Percentiles rank a stretch among this genome's conserved stretches.
Conservation (phyloP, 106 monocot genomes). For the Dactylorhiza incarnata region DNA sequence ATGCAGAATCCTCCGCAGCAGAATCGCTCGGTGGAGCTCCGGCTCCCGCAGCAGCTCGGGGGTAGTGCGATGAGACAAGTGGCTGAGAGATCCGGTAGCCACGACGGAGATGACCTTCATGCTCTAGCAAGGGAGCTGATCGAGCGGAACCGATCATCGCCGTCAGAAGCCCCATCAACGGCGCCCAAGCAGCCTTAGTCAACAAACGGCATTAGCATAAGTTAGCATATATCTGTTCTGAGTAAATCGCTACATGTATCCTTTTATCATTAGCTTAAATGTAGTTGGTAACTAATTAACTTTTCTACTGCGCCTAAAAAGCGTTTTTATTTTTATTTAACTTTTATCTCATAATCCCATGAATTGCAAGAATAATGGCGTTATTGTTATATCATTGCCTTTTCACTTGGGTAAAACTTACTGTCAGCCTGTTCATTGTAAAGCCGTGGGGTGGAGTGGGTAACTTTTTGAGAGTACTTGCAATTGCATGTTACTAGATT, state of each 20-base stretch:
- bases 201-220: neutral
- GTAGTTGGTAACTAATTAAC: neutral
- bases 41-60: slow-evolving; percentile 15
- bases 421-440: neutral
- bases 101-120: slow-evolving; percentile 35
- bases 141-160: slow-evolving; percentile 23
- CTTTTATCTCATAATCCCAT: neutral
- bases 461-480: neutral
- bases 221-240: neutral
- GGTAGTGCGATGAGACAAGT: neutral
- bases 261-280: neutral
- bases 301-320: neutral
- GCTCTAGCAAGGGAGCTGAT: slow-evolving; percentile 44
- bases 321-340: neutral
- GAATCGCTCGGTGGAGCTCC: slow-evolving; percentile 12
- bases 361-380: slow-evolving; percentile 1
- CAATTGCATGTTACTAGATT: neutral
- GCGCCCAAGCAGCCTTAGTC: neutral
- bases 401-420: neutral
- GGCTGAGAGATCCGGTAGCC: slow-evolving; percentile 8
- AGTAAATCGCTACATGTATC: neutral
- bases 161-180: neutral
- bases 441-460: neutral
- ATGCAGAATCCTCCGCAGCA: slow-evolving; percentile 33
- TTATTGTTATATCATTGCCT: neutral